A percentile compares a stretch with the other conserved stretches of the same genome.
These are phyloP conservation scores for Trichoderma sp. DNA, from an alignment of 2,329 filamentous ascomycete species.

Conservation along the genomic window DNA sequence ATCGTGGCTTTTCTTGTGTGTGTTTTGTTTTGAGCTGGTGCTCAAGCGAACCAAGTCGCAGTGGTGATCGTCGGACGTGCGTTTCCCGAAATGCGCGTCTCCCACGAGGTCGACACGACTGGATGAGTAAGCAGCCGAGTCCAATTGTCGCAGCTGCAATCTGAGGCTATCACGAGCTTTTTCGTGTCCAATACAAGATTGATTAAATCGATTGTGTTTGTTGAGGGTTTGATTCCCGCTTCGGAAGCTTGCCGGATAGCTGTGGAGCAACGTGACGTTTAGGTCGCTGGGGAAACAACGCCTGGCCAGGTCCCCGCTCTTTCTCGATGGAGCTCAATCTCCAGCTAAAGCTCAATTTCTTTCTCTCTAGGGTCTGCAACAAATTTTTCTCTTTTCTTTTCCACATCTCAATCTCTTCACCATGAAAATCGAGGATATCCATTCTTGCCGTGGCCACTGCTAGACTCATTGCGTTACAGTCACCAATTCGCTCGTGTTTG, in stretches of 20 bases:
- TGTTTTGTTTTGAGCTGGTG: neutral
- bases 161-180: neutral
- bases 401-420: slow-evolving; percentile 1
- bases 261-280: slow-evolving; percentile 28
- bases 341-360: slow-evolving; percentile 17
- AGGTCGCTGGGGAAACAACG: slow-evolving; percentile 32
- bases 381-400: slow-evolving; percentile 20
- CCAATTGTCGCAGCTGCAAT: neutral
- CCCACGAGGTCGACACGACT: neutral
- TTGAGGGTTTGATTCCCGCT: neutral
- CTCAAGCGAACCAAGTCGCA: neutral
- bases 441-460: slow-evolving; percentile 1
- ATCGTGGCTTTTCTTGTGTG: neutral
- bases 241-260: slow-evolving; percentile 10
- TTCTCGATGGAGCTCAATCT: slow-evolving; percentile 8
- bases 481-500: neutral
- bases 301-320: slow-evolving; percentile 13
- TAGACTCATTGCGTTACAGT: neutral
- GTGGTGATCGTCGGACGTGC: neutral
- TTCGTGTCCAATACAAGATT: neutral
- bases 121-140: neutral
- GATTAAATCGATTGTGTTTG: slow-evolving; percentile 3
- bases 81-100: neutral
- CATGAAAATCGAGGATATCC: neutral
- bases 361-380: slow-evolving; percentile 2